Base-by-base conservation (phyloP, 2,329 filamentous ascomycete species). In the Alternaria gansuensis region DNA sequence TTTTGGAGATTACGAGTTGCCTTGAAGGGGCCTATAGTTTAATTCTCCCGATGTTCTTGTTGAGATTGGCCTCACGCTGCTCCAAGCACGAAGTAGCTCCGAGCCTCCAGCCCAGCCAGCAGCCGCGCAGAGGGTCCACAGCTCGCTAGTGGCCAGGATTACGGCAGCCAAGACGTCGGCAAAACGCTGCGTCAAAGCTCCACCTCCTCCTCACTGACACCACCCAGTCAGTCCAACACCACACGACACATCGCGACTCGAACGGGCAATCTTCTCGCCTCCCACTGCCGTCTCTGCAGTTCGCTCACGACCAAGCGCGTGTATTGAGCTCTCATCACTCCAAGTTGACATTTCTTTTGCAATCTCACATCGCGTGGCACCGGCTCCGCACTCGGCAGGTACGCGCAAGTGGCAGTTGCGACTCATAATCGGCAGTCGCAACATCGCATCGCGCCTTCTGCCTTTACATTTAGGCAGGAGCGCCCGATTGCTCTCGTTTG, bases 121-220 rank as follows among this genome's bases (percentile, higher is more conserved):
- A 55, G 39, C 39, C 48, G 49, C 48, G 39, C 44, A 53, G 39
- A 52, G 58, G 54, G 55, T 43, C 48, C 49, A 51, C 21, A 40
- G 36, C 24, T 37, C 37, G 33, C 51, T 55, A 59, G 53, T 33
- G 49, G 46, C 52, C 40, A 48, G 43, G 51, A 60, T 58, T 62
- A 54, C 60, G 54, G 39, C 31, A 56, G 60, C 60, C 63, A 63
- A 66, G 64, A 28, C 54, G 34, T 64, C 59, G 66, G 59, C 65
- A 67, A 69, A 67, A 65, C 59, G 58, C 54, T 51, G 57, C 40
- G 64, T 68, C 66, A 62, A 66, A 67, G 64, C 68, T 69, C 62
- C 67, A 60, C 61, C 67, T 70, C 61, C 67, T 70, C 72, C 67
- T 71, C 70, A 68, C 64, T 63, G 56, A 57, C 71, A 64, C 66